A percentile compares a stretch with the other conserved stretches of the same genome.
Conservation (phyloP, 805 yeast species). For the Yarrowia phangngaensis region DNA sequence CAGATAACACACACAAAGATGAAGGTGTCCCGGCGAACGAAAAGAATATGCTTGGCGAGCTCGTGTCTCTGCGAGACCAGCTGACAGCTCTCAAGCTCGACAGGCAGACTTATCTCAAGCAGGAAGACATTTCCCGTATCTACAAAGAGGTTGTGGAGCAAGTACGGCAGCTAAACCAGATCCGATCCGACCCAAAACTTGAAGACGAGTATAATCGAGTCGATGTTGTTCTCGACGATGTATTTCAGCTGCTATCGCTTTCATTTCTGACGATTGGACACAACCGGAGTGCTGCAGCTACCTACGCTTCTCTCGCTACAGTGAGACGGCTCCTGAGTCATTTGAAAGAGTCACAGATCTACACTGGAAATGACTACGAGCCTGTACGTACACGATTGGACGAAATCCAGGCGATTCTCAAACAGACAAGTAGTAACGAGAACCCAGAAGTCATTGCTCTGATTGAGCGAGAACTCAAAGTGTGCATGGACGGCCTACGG, state of each 20-base stretch:
- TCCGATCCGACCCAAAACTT: conserved; percentile 36
- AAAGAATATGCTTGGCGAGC: conserved; percentile 35
- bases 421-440: conserved; percentile 41
- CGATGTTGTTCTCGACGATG: conserved; percentile 78
- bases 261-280: conserved; percentile 90
- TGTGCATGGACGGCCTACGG: conserved; percentile 56
- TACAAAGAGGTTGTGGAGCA: conserved; percentile 37
- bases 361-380: conserved; percentile 74
- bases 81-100: conserved; percentile 38
- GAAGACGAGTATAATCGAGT: conserved; percentile 44
- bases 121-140: conserved; percentile 36
- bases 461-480: conserved; percentile 60
- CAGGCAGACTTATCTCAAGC: conserved; percentile 39
- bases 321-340: conserved; percentile 82
- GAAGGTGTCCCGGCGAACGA: conserved; percentile 36
- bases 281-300: conserved; percentile 87
- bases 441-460: conserved; percentile 58
- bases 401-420: conserved; percentile 65
- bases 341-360: conserved; percentile 72
- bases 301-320: conserved; percentile 83
- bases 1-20: not conserved
- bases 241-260: conserved; percentile 79
- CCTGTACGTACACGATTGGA: conserved; percentile 71
- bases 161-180: conserved; percentile 36
- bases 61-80: conserved; percentile 35